These are phyloP conservation scores for Alloteropsis semialata DNA, from an alignment of 176 grass and related monocot genomes.

Conservation along the genomic window DNA sequence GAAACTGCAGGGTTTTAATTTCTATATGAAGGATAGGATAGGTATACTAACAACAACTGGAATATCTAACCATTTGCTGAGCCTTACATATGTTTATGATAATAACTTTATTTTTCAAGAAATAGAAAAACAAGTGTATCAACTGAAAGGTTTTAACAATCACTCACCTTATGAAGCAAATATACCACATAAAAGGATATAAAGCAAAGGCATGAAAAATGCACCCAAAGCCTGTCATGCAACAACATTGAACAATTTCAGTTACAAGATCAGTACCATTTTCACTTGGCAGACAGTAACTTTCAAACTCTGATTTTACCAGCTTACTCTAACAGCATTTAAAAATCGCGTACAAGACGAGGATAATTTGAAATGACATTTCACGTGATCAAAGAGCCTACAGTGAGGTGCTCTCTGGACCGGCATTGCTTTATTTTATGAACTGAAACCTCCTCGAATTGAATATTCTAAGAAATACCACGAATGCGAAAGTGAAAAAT, in stretches of 20 bases:
- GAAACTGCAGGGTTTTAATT: neutral
- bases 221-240: constrained; percentile 81
- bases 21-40: neutral
- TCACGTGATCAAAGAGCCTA: neutral
- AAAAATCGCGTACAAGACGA: no score
- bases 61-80: neutral
- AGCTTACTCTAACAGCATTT: neutral
- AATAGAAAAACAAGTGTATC: neutral
- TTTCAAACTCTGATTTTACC: neutral
- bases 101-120: neutral
- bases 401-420: neutral
- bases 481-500: neutral
- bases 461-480: neutral
- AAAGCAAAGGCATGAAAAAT: constrained; percentile 74
- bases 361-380: neutral
- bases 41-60: neutral
- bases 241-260: constrained; percentile 15
- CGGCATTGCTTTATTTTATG: neutral
- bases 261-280: neutral
- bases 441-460: neutral
- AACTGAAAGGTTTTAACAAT: neutral
- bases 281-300: neutral
- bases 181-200: constrained; percentile 75
- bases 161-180: constrained; percentile 68
- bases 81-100: neutral